Conservation (phyloP, 2,329 filamentous ascomycete species). For the Fusarium sororula region DNA sequence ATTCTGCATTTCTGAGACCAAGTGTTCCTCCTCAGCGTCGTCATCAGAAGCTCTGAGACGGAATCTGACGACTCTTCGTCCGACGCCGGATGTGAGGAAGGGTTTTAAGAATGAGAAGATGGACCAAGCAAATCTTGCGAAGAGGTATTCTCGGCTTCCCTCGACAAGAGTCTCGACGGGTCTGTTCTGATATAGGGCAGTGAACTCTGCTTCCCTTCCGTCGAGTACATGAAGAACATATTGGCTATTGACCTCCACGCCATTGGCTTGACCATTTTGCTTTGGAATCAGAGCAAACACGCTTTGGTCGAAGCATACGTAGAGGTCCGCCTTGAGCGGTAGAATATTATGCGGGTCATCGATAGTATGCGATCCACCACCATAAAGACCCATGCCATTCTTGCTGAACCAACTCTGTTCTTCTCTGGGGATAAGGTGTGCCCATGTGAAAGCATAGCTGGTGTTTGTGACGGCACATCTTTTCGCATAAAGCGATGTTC, state of each 20-base stretch:
- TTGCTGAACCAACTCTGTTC: slow-evolving; percentile 33
- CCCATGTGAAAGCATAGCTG: slow-evolving; percentile 31
- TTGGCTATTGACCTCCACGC: background rate
- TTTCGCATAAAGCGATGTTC: background rate
- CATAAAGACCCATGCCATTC: slow-evolving; percentile 32
- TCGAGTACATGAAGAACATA: slow-evolving; percentile 23
- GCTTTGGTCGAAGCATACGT: slow-evolving; percentile 31
- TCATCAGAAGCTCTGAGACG: slow-evolving; percentile 2
- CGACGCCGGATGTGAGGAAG: slow-evolving; percentile 25
- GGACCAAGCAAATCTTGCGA: slow-evolving; percentile 25
- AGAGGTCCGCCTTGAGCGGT: slow-evolving; percentile 29
- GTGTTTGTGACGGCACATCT: slow-evolving; percentile 33
- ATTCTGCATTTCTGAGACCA: slow-evolving; percentile 24
- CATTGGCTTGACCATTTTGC: background rate
- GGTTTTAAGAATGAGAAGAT: slow-evolving; percentile 22
- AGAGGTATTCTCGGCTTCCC: slow-evolving; percentile 25
- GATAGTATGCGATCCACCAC: slow-evolving; percentile 24
- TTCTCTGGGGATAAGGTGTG: slow-evolving; percentile 26
- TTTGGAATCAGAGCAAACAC: slow-evolving; percentile 30
- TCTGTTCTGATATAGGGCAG: slow-evolving; percentile 23
- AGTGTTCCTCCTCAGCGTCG: slow-evolving; percentile 13
- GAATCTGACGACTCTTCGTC: slow-evolving; percentile 10
- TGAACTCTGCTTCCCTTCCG: slow-evolving; percentile 24
- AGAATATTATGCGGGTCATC: slow-evolving; percentile 31
- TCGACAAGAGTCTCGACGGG: slow-evolving; percentile 5